Percentiles rank a stretch among this genome's conserved stretches.
These are phyloP conservation scores for Capsicum rhomboideum DNA, from an alignment of 257 asterid species.

Conservation along the genomic window DNA sequence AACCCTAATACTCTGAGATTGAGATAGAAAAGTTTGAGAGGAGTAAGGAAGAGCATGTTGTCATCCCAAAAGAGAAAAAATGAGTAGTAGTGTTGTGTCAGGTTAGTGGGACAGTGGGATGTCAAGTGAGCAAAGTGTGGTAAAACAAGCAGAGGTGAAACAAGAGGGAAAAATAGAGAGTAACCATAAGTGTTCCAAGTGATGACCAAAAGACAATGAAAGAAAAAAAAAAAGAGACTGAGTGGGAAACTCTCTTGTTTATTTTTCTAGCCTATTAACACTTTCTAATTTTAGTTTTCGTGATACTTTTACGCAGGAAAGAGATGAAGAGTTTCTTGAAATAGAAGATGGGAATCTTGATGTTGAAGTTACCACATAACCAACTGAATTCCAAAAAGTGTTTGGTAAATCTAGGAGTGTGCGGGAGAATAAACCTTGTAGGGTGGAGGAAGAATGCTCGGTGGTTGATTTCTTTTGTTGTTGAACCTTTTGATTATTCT, in stretches of 20 bases:
- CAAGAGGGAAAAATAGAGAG: not conserved
- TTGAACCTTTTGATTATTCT: too few relatives aligned
- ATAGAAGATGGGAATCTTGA: not conserved
- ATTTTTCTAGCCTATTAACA: not conserved
- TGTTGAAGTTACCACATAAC: not conserved
- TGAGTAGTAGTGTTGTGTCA: not conserved
- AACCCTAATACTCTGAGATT: not conserved
- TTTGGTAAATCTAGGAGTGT: too few relatives aligned
- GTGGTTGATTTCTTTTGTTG: too few relatives aligned
- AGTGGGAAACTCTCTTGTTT: not conserved
- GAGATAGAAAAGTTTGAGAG: not conserved
- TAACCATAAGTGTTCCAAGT: not conserved
- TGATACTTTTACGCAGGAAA: not conserved
- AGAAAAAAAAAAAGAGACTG: not conserved
- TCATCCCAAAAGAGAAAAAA: not conserved
- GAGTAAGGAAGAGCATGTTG: too few relatives aligned
- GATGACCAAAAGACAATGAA: not conserved
- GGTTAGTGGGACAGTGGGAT: not conserved
- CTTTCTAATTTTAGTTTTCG: not conserved
- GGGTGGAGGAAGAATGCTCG: too few relatives aligned
- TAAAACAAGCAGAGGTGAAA: not conserved
- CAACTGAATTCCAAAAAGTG: too few relatives aligned
- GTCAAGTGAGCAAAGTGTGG: not conserved
- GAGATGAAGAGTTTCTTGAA: not conserved
- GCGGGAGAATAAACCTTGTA: too few relatives aligned